phyloP scores from a whole-genome alignment of 345 rosid genomes.

The Salix viminalis region DNA sequence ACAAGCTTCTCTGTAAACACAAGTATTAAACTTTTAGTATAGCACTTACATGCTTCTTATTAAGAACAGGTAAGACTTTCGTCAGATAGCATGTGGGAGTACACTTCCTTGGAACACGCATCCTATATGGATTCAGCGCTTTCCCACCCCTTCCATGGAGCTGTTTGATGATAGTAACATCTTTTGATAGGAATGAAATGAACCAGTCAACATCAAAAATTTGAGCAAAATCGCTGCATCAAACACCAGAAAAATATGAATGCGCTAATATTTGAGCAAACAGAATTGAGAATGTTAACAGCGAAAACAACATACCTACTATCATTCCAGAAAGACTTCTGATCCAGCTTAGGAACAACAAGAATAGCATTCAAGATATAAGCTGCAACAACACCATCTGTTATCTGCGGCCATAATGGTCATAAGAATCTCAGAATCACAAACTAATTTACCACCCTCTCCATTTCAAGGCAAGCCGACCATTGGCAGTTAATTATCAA shows the following conservation, averaged over 20 bases:
- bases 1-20: background rate
- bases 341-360: constrained; percentile 80
- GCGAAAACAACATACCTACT: constrained; percentile 42
- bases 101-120: constrained; percentile 93
- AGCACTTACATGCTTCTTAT: constrained; percentile 47
- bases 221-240: constrained; percentile 70
- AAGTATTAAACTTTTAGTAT: background rate
- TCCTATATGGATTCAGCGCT: constrained; percentile 41
- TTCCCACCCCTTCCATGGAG: constrained; percentile 56
- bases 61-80: constrained; percentile 52
- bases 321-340: constrained; percentile 90
- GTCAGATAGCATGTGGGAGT: constrained; percentile 46
- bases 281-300: constrained; percentile 5
- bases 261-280: background rate
- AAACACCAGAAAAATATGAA: constrained; percentile 20
- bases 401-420: constrained; percentile 48
- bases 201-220: constrained; percentile 82
- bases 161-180: constrained; percentile 63
- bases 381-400: constrained; percentile 86
- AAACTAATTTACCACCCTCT: background rate
- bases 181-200: constrained; percentile 60
- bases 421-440: background rate
- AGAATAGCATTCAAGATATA: constrained; percentile 92
- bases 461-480: background rate
- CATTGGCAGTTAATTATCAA: background rate